These are phyloP conservation scores for Podospora sp. DNA, from an alignment of 495 filamentous ascomycete species.

Conservation along the genomic window DNA sequence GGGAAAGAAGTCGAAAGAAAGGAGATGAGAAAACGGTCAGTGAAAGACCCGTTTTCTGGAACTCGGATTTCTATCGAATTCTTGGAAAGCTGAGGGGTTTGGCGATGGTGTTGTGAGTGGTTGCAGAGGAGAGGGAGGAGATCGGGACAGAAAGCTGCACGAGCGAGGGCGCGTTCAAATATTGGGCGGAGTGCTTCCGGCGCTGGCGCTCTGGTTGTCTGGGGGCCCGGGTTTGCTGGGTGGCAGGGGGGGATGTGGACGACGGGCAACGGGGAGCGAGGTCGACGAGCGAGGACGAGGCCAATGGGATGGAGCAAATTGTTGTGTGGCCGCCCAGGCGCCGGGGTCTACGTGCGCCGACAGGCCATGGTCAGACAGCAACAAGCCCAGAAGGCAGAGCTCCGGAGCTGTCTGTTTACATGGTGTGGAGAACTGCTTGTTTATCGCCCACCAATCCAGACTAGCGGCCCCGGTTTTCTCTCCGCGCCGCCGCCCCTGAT, in stretches of 20 bases:
- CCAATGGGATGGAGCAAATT: slow-evolving; percentile 33
- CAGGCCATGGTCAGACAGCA: slow-evolving; percentile 21
- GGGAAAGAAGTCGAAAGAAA: slow-evolving; percentile 54
- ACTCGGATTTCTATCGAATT: slow-evolving; percentile 37
- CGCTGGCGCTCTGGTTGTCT: slow-evolving; percentile 29
- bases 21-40: slow-evolving; percentile 39
- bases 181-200: slow-evolving; percentile 32
- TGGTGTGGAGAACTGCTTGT: slow-evolving; percentile 38
- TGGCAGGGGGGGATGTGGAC: slow-evolving; percentile 13
- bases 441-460: slow-evolving; percentile 37
- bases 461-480: slow-evolving; percentile 30
- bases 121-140: slow-evolving; percentile 32
- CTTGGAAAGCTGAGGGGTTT: slow-evolving; percentile 25
- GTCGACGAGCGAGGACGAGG: slow-evolving; percentile 9
- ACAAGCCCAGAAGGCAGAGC: slow-evolving; percentile 24
- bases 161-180: slow-evolving; percentile 41
- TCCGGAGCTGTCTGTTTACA: slow-evolving; percentile 37
- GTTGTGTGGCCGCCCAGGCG: slow-evolving; percentile 26
- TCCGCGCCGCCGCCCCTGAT: slow-evolving; percentile 25
- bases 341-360: slow-evolving; percentile 27
- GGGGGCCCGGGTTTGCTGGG: slow-evolving; percentile 12
- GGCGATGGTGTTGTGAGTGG: slow-evolving; percentile 36
- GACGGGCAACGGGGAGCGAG: slow-evolving; percentile 15
- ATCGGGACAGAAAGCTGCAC: slow-evolving; percentile 31
- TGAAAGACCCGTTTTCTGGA: slow-evolving; percentile 40